These are phyloP conservation scores for Myriosclerotinia duriaeana DNA, from an alignment of 2,329 filamentous ascomycete genomes.

Conservation along the genomic window DNA sequence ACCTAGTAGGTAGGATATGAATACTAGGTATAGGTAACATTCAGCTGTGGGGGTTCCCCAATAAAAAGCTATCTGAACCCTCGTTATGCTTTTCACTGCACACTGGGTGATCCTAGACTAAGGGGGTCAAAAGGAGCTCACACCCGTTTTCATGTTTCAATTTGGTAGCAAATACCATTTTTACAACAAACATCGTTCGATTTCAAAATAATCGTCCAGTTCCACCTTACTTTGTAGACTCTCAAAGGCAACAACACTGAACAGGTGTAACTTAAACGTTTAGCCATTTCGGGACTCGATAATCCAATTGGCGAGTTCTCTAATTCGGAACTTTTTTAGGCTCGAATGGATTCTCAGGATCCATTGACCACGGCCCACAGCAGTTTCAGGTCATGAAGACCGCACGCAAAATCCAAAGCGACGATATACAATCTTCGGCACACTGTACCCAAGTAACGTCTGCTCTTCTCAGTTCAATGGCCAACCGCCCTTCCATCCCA, in stretches of 20 bases:
- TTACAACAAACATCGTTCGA: background rate
- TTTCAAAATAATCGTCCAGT: background rate
- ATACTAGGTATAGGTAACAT: background rate
- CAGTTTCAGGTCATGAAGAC: background rate
- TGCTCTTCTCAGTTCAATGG: background rate
- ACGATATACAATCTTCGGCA: background rate
- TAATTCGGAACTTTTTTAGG: background rate
- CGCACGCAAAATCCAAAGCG: background rate
- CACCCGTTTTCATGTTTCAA: background rate
- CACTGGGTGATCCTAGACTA: background rate
- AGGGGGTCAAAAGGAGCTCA: background rate
- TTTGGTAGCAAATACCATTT: background rate
- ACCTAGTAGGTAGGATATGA: no score
- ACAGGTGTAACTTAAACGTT: background rate
- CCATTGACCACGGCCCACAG: background rate
- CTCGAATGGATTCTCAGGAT: background rate
- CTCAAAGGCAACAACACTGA: no score
- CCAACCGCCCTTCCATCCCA: background rate
- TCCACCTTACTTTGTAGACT: background rate
- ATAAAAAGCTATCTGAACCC: background rate
- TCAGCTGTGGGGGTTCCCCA: background rate
- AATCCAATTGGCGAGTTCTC: background rate
- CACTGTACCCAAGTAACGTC: background rate
- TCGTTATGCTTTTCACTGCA: no score
- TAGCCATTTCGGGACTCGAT: background rate